Evolutionary conservation across 2,329 filamentous ascomycete genomes (phyloP).

Genomic region (Alternaria sp.): DNA sequence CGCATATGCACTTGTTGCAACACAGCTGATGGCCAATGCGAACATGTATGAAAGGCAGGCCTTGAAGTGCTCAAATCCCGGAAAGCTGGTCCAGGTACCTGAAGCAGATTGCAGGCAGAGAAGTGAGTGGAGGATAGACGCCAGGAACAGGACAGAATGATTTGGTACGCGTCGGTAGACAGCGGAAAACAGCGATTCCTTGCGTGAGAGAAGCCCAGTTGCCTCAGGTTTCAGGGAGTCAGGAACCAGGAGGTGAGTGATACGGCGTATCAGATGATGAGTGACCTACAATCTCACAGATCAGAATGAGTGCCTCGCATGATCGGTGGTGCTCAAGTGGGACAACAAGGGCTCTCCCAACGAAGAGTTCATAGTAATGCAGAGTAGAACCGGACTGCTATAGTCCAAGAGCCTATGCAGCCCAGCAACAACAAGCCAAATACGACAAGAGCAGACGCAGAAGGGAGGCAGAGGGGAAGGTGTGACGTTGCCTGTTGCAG

Average conservation of each 20-base stretch:
- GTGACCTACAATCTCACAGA: constrained; percentile 33
- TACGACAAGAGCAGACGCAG: constrained; percentile 19
- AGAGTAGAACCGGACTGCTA: constrained; percentile 19
- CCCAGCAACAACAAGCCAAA: constrained; percentile 13
- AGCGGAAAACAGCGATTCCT: constrained; percentile 39
- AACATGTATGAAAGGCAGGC: constrained; percentile 20
- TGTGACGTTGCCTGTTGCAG: constrained; percentile 49
- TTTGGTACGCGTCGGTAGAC: constrained; percentile 26
- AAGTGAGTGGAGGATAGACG: constrained; percentile 21
- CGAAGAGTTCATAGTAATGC: constrained; percentile 28
- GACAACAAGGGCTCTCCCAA: constrained; percentile 33
- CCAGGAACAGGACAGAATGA: constrained; percentile 27
- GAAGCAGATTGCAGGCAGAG: constrained; percentile 15
- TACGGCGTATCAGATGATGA: constrained; percentile 34
- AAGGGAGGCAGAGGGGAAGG: constrained; percentile 26
- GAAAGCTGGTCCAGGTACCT: constrained; percentile 20
- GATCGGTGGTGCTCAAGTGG: constrained; percentile 29
- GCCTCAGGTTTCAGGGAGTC: constrained; percentile 29
- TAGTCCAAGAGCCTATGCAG: constrained; percentile 9
- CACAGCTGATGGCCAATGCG: constrained; percentile 27
- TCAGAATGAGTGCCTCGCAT: constrained; percentile 44
- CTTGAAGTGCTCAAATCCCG: constrained; percentile 10
- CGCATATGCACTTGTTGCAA: constrained; percentile 18
- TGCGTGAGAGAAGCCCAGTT: constrained; percentile 28
- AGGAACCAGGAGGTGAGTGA: constrained; percentile 22